Evolutionary conservation across 169 alveolate species (phyloP), one percentile per base, ranked within the genome.

Genomic region (Babesia bigemina): DNA sequence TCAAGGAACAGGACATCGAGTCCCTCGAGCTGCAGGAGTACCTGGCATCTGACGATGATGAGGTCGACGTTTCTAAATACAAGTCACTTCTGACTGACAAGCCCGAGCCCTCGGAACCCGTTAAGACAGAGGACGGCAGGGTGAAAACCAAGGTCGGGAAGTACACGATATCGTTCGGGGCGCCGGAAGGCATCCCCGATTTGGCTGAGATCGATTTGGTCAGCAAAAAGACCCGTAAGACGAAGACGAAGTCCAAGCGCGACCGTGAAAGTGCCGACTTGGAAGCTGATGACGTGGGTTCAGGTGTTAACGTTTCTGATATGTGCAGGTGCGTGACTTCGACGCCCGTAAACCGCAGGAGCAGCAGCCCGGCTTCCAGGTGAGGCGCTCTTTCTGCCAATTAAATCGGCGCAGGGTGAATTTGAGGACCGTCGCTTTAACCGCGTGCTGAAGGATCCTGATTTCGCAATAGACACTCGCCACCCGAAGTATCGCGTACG

Each of bases 381-480:
- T 74, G 26, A 8, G 65, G 19, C 4, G 4, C 4, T 8, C 36
- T 12, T 14, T 16, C 21, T 6, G 28, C 17, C 19, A 59, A 7
- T 17, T 0, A 17, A 33, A 45, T 24, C 26, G 21, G 8, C 22
- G 3, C 79, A 87, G 91, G 65, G 72, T 12, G 56, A 81, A 48
- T 81, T 81, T 3, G 88, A 81, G 17, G 97, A 94, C 70, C 65
- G 79, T 10, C 89, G 97, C 58, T 87, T 94, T 62, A 70, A 88
- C 28, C 86, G 88, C 44, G 66, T 94, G 70, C 81, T 91, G 81
- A 79, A 88, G 62, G 91, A 92, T 59, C 87, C 93, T 21, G 94
- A 94, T 60, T 94, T 89, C 79, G 93, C 94, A 33, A 86, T 94
- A 61, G 97, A 94, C 65, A 93, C 95, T 13, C 94, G 96, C 45